phyloP scores from a whole-genome alignment of 805 yeast species.

The Kodamaea leandrae region DNA sequence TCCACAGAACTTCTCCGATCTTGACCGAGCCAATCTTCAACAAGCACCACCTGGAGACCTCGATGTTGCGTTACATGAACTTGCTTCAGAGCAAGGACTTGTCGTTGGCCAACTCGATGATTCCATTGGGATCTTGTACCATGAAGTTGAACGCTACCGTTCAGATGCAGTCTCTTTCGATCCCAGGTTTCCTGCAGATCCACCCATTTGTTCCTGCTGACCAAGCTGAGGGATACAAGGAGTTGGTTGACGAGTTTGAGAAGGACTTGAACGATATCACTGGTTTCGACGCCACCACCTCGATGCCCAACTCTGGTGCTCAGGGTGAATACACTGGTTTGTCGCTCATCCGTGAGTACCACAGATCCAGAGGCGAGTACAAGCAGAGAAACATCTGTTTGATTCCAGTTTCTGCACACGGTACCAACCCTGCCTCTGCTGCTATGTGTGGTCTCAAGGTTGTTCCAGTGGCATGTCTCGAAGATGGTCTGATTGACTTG shows the following conservation, averaged over 20 bases:
- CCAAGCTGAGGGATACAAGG: constrained; percentile 86
- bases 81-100: constrained; percentile 81
- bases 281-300: constrained; percentile 85
- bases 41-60: constrained; percentile 88
- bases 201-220: constrained; percentile 92
- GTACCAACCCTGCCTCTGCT: constrained; percentile 98
- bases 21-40: constrained; percentile 78
- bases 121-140: constrained; percentile 95
- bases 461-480: constrained; percentile 82
- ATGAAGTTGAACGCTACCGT: constrained; percentile 96
- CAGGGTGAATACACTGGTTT: constrained; percentile 97
- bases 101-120: constrained; percentile 94
- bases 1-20: constrained; percentile 55
- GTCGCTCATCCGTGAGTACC: constrained; percentile 77
- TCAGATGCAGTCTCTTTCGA: constrained; percentile 89
- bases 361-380: constrained; percentile 64
- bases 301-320: constrained; percentile 98
- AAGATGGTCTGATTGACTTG: constrained; percentile 83
- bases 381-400: constrained; percentile 77
- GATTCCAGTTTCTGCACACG: constrained; percentile 97
- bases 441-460: constrained; percentile 96
- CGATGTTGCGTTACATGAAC: constrained; percentile 88
- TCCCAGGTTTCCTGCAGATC: constrained; percentile 86
- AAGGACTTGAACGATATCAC: constrained; percentile 86
- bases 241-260: constrained; percentile 73